Evolutionary conservation across 148 eudicot species (phyloP).

Genomic region (Chenopodium album): DNA sequence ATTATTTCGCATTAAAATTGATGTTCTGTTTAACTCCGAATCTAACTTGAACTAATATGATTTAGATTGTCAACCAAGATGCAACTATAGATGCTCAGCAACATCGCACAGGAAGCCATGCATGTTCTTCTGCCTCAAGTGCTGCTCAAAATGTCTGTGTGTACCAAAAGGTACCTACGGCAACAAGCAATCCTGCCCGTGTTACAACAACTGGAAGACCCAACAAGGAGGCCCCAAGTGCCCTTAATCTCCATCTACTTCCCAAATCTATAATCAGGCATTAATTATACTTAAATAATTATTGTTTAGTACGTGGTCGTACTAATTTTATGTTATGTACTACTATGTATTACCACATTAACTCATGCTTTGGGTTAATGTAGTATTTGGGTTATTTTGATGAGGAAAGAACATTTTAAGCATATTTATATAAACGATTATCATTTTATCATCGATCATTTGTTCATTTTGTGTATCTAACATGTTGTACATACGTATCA

Average conservation of each 20-base stretch:
- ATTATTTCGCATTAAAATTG: no score
- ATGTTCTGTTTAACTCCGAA: background rate
- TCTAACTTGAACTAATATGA: background rate
- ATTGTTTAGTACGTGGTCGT: background rate
- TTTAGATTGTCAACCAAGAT: background rate
- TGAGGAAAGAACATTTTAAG: no score
- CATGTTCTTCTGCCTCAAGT: slow-evolving; percentile 6
- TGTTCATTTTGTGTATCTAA: no score
- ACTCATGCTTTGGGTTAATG: background rate
- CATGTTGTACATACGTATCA: no score
- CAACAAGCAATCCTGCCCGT: slow-evolving; percentile 9
- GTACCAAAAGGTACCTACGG: slow-evolving; percentile 2
- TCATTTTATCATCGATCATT: no score
- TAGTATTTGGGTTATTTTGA: background rate
- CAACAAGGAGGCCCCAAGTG: slow-evolving; percentile 9
- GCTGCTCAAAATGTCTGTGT: slow-evolving; percentile 8
- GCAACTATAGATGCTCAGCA: slow-evolving; percentile 5
- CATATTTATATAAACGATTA: no score
- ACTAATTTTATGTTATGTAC: background rate
- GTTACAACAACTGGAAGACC: slow-evolving; percentile 11
- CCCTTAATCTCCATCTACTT: background rate
- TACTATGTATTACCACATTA: background rate
- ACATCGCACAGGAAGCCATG: slow-evolving; percentile 16
- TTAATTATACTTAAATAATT: background rate
- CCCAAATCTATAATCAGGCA: background rate